Evolutionary conservation across 2,329 filamentous ascomycete species (phyloP), one percentile per base, ranked within the genome.

Genomic region (Parafenestella ontariensis): DNA sequence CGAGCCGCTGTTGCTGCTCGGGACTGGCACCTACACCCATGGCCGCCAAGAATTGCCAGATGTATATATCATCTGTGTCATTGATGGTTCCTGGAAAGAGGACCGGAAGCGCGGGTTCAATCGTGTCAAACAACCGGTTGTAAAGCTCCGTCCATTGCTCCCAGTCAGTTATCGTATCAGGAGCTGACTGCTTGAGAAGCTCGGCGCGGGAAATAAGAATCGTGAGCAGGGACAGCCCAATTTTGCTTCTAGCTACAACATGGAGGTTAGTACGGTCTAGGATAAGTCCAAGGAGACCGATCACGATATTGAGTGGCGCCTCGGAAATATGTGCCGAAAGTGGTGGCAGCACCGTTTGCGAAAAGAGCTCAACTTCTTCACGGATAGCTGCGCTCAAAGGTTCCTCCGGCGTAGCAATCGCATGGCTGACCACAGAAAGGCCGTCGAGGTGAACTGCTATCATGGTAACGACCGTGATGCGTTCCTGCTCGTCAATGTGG

Each of bases 31-130:
- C 93, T 61, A 96, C 95, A 59, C 95, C 95, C 77, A 97, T 92
- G 11, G 94, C 92, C 8, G 95, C 95, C 61, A 99, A 83, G 75
- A 98, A 96, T 77, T 98, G 94, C 95, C 95, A 99, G 34, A 98
- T 92, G 71, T 98, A 96, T 70, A 96, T 89, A 70, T 99, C 95
- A 64, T 97, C 92, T 45, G 91, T 90, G 7, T 91, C 88, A 61
- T 91, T 92, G 69, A 96, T 91, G n/a, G 89, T 89, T 18, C 90
- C 91, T 0, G 94, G 93, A 85, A 99, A 99, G 59, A 97, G 88
- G 66, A 89, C 85, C 11, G 89, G 89, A 42, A 98, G 84, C 6
- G 89, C 88, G 1, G 91, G 91, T 75, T 98, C 94, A 17, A 98
- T 82, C 6, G 86, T 84, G 73, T 95, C 91, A 77, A 99, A 99